phyloP scores from a whole-genome alignment of 2,329 filamentous ascomycete species.

The Exophiala mesophila region DNA sequence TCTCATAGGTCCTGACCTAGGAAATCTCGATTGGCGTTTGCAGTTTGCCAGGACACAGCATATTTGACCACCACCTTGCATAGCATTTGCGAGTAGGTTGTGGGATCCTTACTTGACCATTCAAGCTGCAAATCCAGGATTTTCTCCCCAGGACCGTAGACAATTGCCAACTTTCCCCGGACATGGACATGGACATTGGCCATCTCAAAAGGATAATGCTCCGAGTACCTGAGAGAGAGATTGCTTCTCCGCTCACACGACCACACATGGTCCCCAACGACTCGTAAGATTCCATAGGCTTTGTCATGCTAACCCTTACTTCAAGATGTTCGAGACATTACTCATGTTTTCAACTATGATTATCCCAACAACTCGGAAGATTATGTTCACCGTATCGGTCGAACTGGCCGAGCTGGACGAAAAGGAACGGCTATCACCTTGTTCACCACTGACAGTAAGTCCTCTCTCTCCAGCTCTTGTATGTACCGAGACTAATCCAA shows the following conservation, averaged over 20 bases:
- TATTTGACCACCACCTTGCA: constrained; percentile 18
- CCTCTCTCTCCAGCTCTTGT: constrained; percentile 1
- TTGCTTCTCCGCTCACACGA: constrained; percentile 57
- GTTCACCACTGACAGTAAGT: constrained; percentile 97
- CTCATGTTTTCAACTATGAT: constrained; percentile 99
- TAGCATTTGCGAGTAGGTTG: constrained; percentile 23
- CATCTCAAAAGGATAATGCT: constrained; percentile 32
- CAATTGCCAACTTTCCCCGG: constrained; percentile 45
- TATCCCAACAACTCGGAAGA: constrained; percentile 89
- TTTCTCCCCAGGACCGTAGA: constrained; percentile 58
- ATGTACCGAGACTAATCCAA: constrained; percentile 11
- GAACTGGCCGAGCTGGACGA: constrained; percentile 80
- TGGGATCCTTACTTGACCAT: constrained; percentile 62
- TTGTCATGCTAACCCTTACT: constrained; percentile 68
- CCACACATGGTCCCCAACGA: constrained; percentile 50
- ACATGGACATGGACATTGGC: constrained; percentile 48
- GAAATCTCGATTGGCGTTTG: constrained; percentile 73
- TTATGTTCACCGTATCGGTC: constrained; percentile 77
- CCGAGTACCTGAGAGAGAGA: constrained; percentile 53
- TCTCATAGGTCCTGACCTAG: constrained; percentile 66
- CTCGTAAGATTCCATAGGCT: constrained; percentile 45
- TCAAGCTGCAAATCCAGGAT: constrained; percentile 73
- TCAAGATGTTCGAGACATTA: constrained; percentile 99
- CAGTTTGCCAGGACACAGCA: constrained; percentile 25
- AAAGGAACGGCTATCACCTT: constrained; percentile 97